Base-by-base conservation (phyloP, 2,329 filamentous ascomycete genomes). In the Penicillium polonicum region DNA sequence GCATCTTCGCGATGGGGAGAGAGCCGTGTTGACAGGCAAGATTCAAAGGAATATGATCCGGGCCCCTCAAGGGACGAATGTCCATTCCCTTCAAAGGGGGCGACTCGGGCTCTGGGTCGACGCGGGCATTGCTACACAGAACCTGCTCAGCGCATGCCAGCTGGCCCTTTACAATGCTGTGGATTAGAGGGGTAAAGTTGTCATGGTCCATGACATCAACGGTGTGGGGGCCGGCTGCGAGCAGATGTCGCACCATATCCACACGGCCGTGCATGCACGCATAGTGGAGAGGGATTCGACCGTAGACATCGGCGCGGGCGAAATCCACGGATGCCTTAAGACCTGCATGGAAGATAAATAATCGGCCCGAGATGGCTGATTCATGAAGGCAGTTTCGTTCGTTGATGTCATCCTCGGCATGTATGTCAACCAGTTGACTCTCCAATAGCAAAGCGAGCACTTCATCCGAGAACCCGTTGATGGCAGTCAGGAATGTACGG, bases 381-480 rank as follows among this genome's bases (percentile, higher is more conserved):
- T 97, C 94, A 68, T 99, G 94, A 46, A 99, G 81, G 70, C 92
- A 96, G 69, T 97, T 99, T 41, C 94, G 85, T 77, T 97, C 93
- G 68, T 97, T 99, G 74, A 99, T 97, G 68, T 97, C 92, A 72
- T 99, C 94, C 68, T 96, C 91, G 0, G 92, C 94, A 68, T 91
- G 87, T n/a, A 97, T 83, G 72, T 97, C 89, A 35, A 99, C 90
- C 25, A 94, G 78, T 0, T 86, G 85, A 2, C 92, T 96, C 48
- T 90, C 86, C 27, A 97, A 80, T 27, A 99, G 83, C 6, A 91
- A 79, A 58, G 86, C 84, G 21, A 97, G 80, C 9, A 92, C 88
- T 29, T 89, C 85, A 62, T 88, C 83, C 0, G 92, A 88, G 4
- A 89, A 93, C 67, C 96, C 91, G 63, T 91, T 89, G 65, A 97